A percentile compares a stretch with the other conserved stretches of the same genome.
phyloP scores from a whole-genome alignment of 2,329 filamentous ascomycete genomes.

The Apiospora marii region DNA sequence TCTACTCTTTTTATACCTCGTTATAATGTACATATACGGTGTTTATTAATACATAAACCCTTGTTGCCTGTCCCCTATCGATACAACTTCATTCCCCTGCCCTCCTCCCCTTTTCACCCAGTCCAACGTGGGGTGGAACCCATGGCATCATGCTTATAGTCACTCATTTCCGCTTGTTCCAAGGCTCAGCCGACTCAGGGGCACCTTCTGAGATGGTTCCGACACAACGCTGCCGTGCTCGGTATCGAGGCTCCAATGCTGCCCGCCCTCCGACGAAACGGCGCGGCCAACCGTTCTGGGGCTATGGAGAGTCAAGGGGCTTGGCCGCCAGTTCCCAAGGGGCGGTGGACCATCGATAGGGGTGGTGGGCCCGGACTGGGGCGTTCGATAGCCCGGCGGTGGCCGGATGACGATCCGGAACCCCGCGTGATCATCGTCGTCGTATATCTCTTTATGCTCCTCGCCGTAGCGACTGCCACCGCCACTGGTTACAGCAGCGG shows the following conservation, averaged over 20 bases:
- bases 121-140: no score
- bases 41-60: no score
- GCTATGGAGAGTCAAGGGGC: neutral
- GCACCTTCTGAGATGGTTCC: neutral
- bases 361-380: neutral
- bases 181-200: neutral
- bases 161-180: neutral
- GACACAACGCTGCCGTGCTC: neutral
- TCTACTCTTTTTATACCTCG: no score
- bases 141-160: no score
- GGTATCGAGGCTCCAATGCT: neutral
- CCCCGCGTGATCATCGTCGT: neutral
- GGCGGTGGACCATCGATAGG: neutral
- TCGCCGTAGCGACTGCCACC: no score
- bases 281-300: neutral
- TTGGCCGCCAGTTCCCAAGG: neutral
- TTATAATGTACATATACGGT: no score
- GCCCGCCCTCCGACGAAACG: neutral
- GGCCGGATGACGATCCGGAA: conserved; percentile 7
- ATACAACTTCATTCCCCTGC: no score
- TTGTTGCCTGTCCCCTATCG: no score
- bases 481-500: neutral
- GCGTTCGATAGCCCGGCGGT: neutral
- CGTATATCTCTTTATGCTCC: no score
- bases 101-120: neutral